A percentile compares a stretch with the other conserved stretches of the same genome.
These are phyloP conservation scores for Akanthomyces muscarius DNA, from an alignment of 2,329 filamentous ascomycete genomes.

Conservation along the genomic window DNA sequence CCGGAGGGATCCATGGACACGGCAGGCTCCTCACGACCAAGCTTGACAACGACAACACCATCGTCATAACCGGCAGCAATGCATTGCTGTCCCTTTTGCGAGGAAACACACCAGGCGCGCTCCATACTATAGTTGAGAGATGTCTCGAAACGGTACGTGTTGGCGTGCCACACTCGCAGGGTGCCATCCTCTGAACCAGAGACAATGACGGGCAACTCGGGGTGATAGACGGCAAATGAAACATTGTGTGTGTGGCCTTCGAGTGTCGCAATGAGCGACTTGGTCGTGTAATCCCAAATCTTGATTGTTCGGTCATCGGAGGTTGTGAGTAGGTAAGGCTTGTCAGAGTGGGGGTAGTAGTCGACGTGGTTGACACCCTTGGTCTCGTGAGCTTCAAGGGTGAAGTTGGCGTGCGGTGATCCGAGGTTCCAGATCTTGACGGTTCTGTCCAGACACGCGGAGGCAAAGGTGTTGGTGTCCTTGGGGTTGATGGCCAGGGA, in stretches of 20 bases:
- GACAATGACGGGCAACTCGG: constrained; percentile 93
- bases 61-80: constrained; percentile 97
- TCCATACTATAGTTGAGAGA: constrained; percentile 94
- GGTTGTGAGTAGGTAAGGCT: constrained; percentile 88
- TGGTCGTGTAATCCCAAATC: constrained; percentile 98
- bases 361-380: constrained; percentile 99
- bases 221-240: constrained; percentile 96
- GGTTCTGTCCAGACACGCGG: constrained; percentile 90
- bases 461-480: constrained; percentile 87
- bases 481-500: constrained; percentile 96
- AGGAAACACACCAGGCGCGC: constrained; percentile 94
- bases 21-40: constrained; percentile 93
- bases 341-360: constrained; percentile 72
- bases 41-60: constrained; percentile 94
- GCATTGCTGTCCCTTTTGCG: constrained; percentile 90
- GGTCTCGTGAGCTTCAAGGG: constrained; percentile 91
- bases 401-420: constrained; percentile 91
- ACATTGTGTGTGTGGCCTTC: constrained; percentile 98
- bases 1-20: constrained; percentile 96
- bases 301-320: constrained; percentile 96
- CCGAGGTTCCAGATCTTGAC: constrained; percentile 98
- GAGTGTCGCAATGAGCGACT: constrained; percentile 91
- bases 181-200: constrained; percentile 97
- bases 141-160: constrained; percentile 94
- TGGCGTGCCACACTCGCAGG: constrained; percentile 97